phyloP scores from a whole-genome alignment of 2,329 filamentous ascomycete genomes.

The Bimuria novae-zelandiae region DNA sequence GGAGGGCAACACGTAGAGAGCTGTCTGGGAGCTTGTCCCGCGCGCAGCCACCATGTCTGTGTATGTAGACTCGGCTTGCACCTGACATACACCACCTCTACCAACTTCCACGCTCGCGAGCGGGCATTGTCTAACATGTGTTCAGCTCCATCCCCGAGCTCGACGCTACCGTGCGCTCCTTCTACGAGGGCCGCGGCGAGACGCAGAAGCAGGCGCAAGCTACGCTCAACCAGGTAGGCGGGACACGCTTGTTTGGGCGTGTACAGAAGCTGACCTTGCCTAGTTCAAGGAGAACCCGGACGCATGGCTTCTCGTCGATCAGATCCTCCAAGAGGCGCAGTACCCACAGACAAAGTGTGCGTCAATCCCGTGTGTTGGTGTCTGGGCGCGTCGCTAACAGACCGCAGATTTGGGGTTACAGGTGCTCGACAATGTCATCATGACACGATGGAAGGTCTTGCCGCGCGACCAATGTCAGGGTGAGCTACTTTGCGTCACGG shows the following conservation, averaged over 20 bases:
- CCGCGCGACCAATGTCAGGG: conserved; percentile 95
- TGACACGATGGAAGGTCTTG: conserved; percentile 98
- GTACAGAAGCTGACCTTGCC: conserved; percentile 24
- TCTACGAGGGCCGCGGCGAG: conserved; percentile 96
- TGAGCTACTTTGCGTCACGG: conserved; percentile 44
- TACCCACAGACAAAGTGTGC: conserved; percentile 96
- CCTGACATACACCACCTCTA: not conserved
- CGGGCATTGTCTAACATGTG: not conserved
- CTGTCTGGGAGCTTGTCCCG: conserved; percentile 42
- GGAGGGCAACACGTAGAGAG: conserved; percentile 25
- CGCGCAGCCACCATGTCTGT: conserved; percentile 59
- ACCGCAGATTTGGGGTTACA: conserved; percentile 83
- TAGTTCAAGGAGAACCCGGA: conserved; percentile 99
- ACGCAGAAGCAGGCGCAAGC: conserved; percentile 97
- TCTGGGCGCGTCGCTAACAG: conserved; percentile 37
- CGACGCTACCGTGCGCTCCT: conserved; percentile 93
- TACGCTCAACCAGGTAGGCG: conserved; percentile 83
- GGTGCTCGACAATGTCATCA: conserved; percentile 96
- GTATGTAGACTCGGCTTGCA: conserved; percentile 30
- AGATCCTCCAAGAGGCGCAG: conserved; percentile 90
- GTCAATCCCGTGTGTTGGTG: conserved; percentile 38
- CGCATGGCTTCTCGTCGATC: conserved; percentile 95
- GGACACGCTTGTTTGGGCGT: not conserved
- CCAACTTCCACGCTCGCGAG: not conserved
- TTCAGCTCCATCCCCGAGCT: conserved; percentile 77